A percentile compares a stretch with the other conserved stretches of the same genome.
Conservation (phyloP, 306 rosid genomes). For the Rosa multiflora region DNA sequence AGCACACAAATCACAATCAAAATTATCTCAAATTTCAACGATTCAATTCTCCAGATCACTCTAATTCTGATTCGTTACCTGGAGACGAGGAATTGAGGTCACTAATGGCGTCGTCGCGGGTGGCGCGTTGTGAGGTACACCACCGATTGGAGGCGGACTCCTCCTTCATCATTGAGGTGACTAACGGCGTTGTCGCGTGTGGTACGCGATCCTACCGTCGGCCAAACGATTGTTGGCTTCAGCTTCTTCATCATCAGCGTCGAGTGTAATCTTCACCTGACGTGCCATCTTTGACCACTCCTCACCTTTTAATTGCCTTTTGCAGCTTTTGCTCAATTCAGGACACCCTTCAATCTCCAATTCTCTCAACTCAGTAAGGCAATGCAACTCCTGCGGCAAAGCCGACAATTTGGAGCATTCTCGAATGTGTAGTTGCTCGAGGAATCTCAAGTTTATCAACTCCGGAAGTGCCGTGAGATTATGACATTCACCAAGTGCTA, state of each 20-base stretch:
- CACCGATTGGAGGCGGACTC: too few species aligned
- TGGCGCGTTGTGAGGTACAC: too few species aligned
- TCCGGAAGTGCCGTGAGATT: constrained; percentile 22
- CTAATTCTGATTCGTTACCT: too few species aligned
- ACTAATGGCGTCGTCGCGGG: too few species aligned
- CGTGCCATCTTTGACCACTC: neutral
- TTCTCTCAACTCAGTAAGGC: neutral
- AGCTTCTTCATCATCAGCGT: neutral
- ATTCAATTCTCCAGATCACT: too few species aligned
- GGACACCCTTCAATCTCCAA: neutral
- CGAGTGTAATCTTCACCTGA: neutral
- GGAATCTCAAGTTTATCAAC: neutral
- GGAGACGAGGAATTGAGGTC: too few species aligned
- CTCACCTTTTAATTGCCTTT: neutral
- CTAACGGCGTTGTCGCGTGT: too few species aligned
- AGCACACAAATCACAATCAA: too few species aligned
- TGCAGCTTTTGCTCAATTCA: neutral
- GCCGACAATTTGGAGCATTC: neutral
- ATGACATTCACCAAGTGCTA: neutral
- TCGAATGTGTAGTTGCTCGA: neutral
- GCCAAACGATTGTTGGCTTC: too few species aligned
- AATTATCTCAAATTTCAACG: too few species aligned
- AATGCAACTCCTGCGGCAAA: neutral
- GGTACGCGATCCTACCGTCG: too few species aligned
- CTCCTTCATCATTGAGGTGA: too few species aligned